phyloP scores from a whole-genome alignment of 1,284 basidiomycete species.

The Malassezia restricta region DNA sequence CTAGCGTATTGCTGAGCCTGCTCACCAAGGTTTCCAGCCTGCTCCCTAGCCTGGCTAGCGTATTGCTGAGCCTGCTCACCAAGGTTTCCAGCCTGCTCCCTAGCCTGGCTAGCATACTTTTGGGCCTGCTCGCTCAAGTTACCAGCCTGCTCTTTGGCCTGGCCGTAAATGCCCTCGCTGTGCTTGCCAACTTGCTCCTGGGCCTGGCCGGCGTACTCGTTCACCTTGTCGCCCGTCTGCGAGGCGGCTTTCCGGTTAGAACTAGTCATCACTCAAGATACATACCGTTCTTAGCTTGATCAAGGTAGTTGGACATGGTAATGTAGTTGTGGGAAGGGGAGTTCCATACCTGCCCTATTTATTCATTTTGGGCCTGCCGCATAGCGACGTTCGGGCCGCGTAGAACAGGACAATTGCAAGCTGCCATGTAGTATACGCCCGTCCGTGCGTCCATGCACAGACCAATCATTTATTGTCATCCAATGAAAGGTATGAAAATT shows the following conservation, averaged over 20 bases:
- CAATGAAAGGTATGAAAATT: no score
- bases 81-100: not conserved
- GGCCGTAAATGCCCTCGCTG: not conserved
- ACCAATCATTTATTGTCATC: not conserved
- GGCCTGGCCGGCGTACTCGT: constrained; percentile 11
- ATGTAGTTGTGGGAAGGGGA: not conserved
- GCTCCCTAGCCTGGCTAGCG: constrained; percentile 2
- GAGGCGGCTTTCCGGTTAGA: not conserved
- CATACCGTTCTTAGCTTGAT: constrained; percentile 1
- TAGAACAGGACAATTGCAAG: not conserved
- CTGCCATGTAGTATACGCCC: not conserved
- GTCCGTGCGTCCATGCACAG: not conserved
- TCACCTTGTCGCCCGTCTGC: not conserved
- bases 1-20: not conserved
- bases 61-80: not conserved
- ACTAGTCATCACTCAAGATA: not conserved
- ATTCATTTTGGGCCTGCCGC: not conserved
- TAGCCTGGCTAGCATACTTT: constrained; percentile 4
- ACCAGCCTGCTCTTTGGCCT: not conserved
- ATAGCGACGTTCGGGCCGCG: not conserved
- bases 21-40: not conserved
- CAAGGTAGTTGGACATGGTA: constrained; percentile 9
- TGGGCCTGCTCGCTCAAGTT: not conserved
- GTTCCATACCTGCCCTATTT: not conserved
- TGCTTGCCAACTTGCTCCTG: constrained; percentile 1